Evolutionary conservation across 768 basidiomycete genomes (phyloP).

Genomic region (Lentinus tigrinus): DNA sequence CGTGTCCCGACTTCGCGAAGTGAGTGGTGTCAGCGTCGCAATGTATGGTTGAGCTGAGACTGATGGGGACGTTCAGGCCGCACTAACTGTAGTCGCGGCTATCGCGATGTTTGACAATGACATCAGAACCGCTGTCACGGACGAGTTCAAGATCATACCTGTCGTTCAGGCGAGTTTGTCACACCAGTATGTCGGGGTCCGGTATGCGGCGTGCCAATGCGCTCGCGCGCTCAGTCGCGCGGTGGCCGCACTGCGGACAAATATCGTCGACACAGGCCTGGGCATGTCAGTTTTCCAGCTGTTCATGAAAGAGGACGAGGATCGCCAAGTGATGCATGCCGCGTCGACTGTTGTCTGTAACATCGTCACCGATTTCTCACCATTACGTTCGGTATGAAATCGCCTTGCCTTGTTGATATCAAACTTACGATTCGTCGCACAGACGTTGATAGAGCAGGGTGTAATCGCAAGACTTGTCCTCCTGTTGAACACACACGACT

Average conservation of each 20-base stretch:
- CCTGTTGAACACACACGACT: constrained; percentile 52
- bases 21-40: constrained; percentile 23
- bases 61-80: constrained; percentile 47
- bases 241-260: constrained; percentile 79
- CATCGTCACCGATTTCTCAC: constrained; percentile 84
- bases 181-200: constrained; percentile 69
- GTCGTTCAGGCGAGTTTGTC: constrained; percentile 53
- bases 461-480: constrained; percentile 63
- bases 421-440: not conserved
- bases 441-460: constrained; percentile 70
- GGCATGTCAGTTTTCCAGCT: constrained; percentile 70
- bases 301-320: constrained; percentile 55
- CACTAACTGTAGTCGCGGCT: constrained; percentile 70
- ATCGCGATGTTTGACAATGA: constrained; percentile 73
- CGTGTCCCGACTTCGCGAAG: constrained; percentile 61
- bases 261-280: constrained; percentile 78
- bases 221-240: constrained; percentile 77
- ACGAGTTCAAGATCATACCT: constrained; percentile 54
- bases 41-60: too few relatives aligned
- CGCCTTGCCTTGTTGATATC: not conserved
- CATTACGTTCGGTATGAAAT: constrained; percentile 61
- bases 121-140: constrained; percentile 66
- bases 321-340: constrained; percentile 67
- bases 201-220: constrained; percentile 86
- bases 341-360: constrained; percentile 81